These are phyloP conservation scores for Alternaria ethzedia DNA, from an alignment of 2,329 filamentous ascomycete species.

Conservation along the genomic window DNA sequence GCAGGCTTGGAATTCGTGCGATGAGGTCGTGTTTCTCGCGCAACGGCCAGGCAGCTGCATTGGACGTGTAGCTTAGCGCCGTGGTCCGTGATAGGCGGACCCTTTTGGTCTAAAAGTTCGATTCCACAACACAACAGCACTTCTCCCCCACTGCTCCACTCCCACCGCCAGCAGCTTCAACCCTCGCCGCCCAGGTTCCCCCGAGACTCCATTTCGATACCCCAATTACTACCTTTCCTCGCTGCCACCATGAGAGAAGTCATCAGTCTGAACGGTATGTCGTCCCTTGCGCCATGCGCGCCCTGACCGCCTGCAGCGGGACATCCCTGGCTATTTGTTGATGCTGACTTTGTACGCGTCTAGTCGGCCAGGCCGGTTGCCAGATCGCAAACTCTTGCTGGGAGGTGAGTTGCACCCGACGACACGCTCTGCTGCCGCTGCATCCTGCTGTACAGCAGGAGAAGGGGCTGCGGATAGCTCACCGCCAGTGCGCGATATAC, in stretches of 20 bases:
- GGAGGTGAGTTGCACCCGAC: conserved; percentile 78
- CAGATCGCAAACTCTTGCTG: conserved; percentile 99
- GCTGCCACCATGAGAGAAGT: conserved; percentile 91
- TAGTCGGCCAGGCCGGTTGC: conserved; percentile 99
- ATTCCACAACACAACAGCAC: conserved; percentile 29
- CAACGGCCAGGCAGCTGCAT: conserved; percentile 12
- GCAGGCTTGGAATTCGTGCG: not conserved
- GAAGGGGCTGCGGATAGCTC: conserved; percentile 38
- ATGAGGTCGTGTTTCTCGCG: not conserved
- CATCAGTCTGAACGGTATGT: conserved; percentile 96
- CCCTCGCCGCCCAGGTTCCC: conserved; percentile 25
- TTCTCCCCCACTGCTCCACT: conserved; percentile 21
- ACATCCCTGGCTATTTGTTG: conserved; percentile 28
- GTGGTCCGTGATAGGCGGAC: conserved; percentile 11
- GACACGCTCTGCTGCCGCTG: conserved; percentile 14
- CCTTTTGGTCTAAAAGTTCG: conserved; percentile 18
- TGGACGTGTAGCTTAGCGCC: conserved; percentile 13
- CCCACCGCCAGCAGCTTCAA: conserved; percentile 26
- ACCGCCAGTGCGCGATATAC: conserved; percentile 39
- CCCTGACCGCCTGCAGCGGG: conserved; percentile 51
- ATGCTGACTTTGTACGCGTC: conserved; percentile 63
- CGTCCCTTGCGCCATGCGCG: conserved; percentile 43
- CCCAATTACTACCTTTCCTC: conserved; percentile 34
- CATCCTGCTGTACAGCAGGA: conserved; percentile 11
- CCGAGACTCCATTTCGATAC: conserved; percentile 35